Percentiles rank a stretch among this genome's conserved stretches.
phyloP scores from a whole-genome alignment of 495 filamentous ascomycete genomes.

The Hypoxylon rickii region DNA sequence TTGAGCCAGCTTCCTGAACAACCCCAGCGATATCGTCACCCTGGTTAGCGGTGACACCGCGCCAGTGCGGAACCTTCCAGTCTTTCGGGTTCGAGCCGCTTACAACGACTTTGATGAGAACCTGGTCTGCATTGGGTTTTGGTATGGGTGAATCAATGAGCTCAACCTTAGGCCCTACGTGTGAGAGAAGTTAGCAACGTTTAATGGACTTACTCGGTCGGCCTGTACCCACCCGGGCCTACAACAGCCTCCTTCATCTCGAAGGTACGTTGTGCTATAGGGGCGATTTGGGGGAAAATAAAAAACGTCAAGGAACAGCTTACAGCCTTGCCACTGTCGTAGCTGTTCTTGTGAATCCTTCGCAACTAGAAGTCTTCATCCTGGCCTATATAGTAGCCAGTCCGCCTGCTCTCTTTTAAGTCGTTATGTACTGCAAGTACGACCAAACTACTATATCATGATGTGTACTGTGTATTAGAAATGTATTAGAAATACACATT shows the following conservation, averaged over 20 bases:
- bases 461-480: too few relatives aligned
- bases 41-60: slow-evolving; percentile 47
- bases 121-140: slow-evolving; percentile 60
- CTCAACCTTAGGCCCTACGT: slow-evolving; percentile 55
- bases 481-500: too few relatives aligned
- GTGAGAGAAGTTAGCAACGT: neutral
- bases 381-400: too few relatives aligned
- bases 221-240: slow-evolving; percentile 37
- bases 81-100: slow-evolving; percentile 80
- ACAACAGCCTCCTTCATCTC: slow-evolving; percentile 71
- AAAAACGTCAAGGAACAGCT: too few relatives aligned
- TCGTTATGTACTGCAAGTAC: too few relatives aligned
- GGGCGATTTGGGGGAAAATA: too few relatives aligned
- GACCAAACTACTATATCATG: too few relatives aligned
- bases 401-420: too few relatives aligned
- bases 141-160: slow-evolving; percentile 70
- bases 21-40: slow-evolving; percentile 78
- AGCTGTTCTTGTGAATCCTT: too few relatives aligned
- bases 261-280: neutral
- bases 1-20: slow-evolving; percentile 63
- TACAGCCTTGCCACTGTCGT: too few relatives aligned
- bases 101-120: slow-evolving; percentile 72
- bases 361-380: too few relatives aligned
- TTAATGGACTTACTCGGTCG: neutral
- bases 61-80: slow-evolving; percentile 60